Conservation (phyloP, 176 grass and related monocot genomes). For the Rhynchospora breviuscula region DNA sequence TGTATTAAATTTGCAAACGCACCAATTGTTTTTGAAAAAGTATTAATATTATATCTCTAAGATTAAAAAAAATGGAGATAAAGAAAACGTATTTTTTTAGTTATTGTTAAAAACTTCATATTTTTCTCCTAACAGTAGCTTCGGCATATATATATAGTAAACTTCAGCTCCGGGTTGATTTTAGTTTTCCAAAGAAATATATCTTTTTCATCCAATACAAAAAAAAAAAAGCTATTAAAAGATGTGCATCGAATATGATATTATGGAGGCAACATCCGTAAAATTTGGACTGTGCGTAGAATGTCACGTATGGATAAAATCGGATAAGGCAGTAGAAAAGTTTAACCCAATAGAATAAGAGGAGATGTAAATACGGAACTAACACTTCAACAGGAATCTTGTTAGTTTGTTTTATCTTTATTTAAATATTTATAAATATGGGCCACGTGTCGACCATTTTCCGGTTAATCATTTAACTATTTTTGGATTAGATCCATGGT, state of each 20-base stretch:
- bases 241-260: not conserved
- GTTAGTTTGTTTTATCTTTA: not conserved
- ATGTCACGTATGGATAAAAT: not conserved
- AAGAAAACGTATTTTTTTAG: too few relatives aligned
- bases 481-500: not conserved
- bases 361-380: not conserved
- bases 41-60: too few relatives aligned
- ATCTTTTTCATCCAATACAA: not conserved
- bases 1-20: too few relatives aligned
- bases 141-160: too few relatives aligned
- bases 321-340: not conserved
- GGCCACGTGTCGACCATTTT: not conserved
- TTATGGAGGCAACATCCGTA: not conserved
- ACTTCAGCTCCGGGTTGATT: too few relatives aligned
- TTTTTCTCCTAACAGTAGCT: too few relatives aligned
- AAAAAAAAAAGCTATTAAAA: not conserved
- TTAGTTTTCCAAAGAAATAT: not conserved
- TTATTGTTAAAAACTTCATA: too few relatives aligned
- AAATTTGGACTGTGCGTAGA: not conserved
- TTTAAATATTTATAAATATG: not conserved
- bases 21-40: too few relatives aligned
- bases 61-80: too few relatives aligned
- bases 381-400: not conserved
- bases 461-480: not conserved
- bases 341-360: not conserved